These are phyloP conservation scores for Lizonia empirigonia DNA, from an alignment of 2,329 filamentous ascomycete species.

Conservation along the genomic window DNA sequence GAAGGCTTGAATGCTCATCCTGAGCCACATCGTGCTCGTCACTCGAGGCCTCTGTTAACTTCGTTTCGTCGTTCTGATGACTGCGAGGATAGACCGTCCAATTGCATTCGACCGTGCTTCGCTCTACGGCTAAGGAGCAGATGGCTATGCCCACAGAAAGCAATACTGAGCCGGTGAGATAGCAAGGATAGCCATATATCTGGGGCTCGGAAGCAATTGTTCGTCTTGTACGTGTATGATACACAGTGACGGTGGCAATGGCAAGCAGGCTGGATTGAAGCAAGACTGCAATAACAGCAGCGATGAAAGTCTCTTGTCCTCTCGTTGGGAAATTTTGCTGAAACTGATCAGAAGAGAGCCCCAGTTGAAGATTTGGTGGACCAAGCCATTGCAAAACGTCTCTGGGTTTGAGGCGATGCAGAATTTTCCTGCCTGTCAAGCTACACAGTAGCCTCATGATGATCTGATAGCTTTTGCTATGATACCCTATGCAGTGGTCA, in stretches of 20 bases:
- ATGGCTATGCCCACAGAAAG: not conserved
- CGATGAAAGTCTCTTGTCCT: not conserved
- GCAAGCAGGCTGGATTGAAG: not conserved
- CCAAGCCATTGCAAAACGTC: not conserved
- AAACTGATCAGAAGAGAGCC: not conserved
- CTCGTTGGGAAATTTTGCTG: not conserved
- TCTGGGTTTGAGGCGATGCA: not conserved
- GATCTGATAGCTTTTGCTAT: too few species aligned
- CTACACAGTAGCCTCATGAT: too few species aligned
- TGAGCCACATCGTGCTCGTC: too few species aligned
- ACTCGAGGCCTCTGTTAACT: too few species aligned
- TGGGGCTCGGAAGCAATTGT: not conserved
- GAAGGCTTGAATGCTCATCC: too few species aligned
- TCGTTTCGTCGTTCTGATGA: not conserved
- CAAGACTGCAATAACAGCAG: not conserved
- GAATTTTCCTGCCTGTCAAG: too few species aligned
- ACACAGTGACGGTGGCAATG: not conserved
- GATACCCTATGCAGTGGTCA: too few species aligned
- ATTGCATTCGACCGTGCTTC: not conserved
- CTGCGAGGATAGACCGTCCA: not conserved
- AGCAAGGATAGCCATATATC: conserved; percentile 1
- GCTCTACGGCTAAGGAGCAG: conserved; percentile 1
- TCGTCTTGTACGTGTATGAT: not conserved
- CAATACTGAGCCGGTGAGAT: not conserved
- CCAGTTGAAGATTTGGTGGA: conserved; percentile 1